Evolutionary conservation across 768 basidiomycete genomes (phyloP), one percentile per base, ranked within the genome.

Genomic region (Cystofilobasidium bisporidii): DNA sequence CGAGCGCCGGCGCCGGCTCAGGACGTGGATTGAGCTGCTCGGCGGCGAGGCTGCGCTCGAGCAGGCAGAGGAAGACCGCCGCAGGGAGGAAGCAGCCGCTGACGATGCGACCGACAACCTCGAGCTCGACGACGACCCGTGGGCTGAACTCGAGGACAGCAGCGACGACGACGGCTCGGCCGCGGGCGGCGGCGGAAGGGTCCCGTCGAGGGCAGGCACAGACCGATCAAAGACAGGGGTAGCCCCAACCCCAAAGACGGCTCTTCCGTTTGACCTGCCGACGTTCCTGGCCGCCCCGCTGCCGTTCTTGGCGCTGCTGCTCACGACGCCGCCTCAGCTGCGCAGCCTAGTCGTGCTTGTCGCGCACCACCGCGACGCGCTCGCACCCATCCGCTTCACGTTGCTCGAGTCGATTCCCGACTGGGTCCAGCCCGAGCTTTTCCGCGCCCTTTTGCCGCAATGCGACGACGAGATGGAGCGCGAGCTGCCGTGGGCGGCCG

Each of bases 321-420:
- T 93, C 28, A 89, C 91, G 0, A 82, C 87, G 0, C 76, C 78
- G 38, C 81, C 84, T 71, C 79, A 83, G 62, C 82, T 89, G 61
- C 71, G 76, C 1, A 83, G 86, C 6, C 80, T 93, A 45, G 78
- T 75, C 20, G 78, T 83, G 41, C 79, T 97, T 40, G 75, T 85
- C 67, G 72, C 79, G 38, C 82, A 82, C 61, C 87, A 91, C 74
- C 75, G 76, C n/a, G 53, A 74, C 12, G 71, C 75, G 32, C 77
- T 96, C 38, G 88, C 84, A 82, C 85, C 87, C 3, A 82, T 79
- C 72, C 87, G 92, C 26, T 81, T 87, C 73, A 72, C 76, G 36
- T 82, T 97, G 59, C 80, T 93, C 62, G 83, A 87, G 63, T 80
- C 80, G 65, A 82, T 96, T 65, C 91, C 94, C 38, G 83, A 85